Conservation (phyloP, 2,329 filamentous ascomycete species). For the Fragosphaeria purpurea region DNA sequence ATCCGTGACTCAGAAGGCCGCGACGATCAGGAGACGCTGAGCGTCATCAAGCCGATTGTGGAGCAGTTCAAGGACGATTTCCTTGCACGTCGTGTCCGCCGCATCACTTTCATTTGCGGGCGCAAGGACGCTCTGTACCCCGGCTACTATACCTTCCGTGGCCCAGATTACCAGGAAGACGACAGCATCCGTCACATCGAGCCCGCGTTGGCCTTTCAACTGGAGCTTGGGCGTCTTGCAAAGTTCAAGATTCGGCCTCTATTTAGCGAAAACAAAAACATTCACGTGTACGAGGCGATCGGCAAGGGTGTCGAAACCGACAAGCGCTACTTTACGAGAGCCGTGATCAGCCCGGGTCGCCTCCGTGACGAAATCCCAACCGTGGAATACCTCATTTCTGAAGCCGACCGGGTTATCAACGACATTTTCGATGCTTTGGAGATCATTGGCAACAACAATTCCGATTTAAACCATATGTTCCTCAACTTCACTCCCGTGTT, state of each 20-base stretch:
- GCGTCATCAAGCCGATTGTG: conserved; percentile 65
- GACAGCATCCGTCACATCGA: conserved; percentile 95
- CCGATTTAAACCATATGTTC: conserved; percentile 99
- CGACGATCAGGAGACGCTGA: conserved; percentile 71
- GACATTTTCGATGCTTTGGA: conserved; percentile 96
- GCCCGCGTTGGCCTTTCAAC: conserved; percentile 94
- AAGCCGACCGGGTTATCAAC: conserved; percentile 92
- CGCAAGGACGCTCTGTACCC: conserved; percentile 91
- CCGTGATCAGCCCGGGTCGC: conserved; percentile 86
- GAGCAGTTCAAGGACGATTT: conserved; percentile 77
- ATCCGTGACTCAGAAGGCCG: conserved; percentile 78
- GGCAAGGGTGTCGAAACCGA: conserved; percentile 93
- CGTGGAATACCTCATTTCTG: conserved; percentile 95
- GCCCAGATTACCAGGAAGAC: conserved; percentile 80
- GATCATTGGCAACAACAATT: conserved; percentile 98
- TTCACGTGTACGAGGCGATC: conserved; percentile 94
- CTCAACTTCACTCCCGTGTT: conserved; percentile 99
- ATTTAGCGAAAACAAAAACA: conserved; percentile 98
- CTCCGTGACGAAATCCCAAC: conserved; percentile 96
- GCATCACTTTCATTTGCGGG: conserved; percentile 92
- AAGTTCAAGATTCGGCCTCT: conserved; percentile 98
- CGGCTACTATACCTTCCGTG: conserved; percentile 97
- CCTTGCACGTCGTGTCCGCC: conserved; percentile 68
- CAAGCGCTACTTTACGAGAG: conserved; percentile 97
- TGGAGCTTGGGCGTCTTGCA: conserved; percentile 83